Conservation (phyloP, 1,284 basidiomycete genomes). For the Melanopsichium pennsylvanicum region DNA sequence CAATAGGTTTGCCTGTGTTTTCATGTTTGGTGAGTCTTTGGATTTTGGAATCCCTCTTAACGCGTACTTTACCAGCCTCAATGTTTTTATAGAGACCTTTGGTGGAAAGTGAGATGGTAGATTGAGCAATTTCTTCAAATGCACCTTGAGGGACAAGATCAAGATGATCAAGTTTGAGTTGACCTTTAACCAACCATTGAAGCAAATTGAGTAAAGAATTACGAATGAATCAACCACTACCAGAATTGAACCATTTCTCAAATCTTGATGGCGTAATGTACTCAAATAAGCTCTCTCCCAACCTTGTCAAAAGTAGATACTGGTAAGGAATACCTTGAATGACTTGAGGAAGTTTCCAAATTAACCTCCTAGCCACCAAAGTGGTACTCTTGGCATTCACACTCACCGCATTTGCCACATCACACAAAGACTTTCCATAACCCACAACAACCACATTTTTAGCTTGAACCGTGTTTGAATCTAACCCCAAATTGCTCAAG, state of each 20-base stretch:
- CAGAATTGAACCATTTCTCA: slow-evolving; percentile 39
- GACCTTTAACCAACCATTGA: slow-evolving; percentile 38
- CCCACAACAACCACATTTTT: slow-evolving; percentile 54
- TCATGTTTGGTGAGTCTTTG: slow-evolving; percentile 6
- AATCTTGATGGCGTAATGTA: slow-evolving; percentile 48
- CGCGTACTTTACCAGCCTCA: slow-evolving; percentile 14
- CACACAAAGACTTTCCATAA: slow-evolving; percentile 58
- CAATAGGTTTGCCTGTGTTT: slow-evolving; percentile 2
- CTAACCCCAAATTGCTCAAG: slow-evolving; percentile 36
- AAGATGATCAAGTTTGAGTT: slow-evolving; percentile 42
- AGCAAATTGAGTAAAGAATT: slow-evolving; percentile 49
- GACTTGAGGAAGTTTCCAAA: slow-evolving; percentile 56
- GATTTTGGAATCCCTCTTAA: slow-evolving; percentile 38
- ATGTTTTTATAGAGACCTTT: slow-evolving; percentile 54
- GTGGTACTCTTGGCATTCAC: slow-evolving; percentile 34
- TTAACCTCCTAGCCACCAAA: slow-evolving; percentile 51
- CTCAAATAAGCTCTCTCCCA: slow-evolving; percentile 54
- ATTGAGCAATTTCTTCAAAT: slow-evolving; percentile 53
- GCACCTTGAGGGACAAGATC: slow-evolving; percentile 41
- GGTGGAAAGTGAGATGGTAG: slow-evolving; percentile 53
- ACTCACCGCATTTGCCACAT: slow-evolving; percentile 51
- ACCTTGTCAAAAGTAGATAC: slow-evolving; percentile 48
- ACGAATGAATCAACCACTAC: slow-evolving; percentile 36
- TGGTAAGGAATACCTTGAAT: slow-evolving; percentile 52
- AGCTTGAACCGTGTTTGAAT: slow-evolving; percentile 23